phyloP scores from a whole-genome alignment of 2,329 filamentous ascomycete species.

The Exserohilum rostratum region DNA sequence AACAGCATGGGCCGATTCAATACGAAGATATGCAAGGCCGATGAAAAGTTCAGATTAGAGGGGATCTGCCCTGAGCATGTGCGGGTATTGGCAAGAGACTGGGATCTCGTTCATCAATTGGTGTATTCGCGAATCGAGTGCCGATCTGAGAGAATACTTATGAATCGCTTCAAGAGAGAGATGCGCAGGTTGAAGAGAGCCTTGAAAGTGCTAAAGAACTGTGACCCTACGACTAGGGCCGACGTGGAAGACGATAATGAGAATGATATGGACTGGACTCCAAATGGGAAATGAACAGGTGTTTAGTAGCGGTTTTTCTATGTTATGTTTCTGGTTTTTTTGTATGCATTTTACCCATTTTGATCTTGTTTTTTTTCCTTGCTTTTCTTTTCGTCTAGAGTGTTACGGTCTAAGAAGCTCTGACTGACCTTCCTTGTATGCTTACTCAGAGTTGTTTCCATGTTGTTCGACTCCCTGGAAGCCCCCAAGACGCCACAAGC shows the following conservation, averaged over 20 bases:
- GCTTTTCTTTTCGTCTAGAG: neutral
- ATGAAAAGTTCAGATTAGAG: neutral
- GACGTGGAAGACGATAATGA: neutral
- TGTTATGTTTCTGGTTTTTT: neutral
- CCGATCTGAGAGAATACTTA: neutral
- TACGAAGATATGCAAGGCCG: neutral
- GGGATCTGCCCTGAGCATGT: neutral
- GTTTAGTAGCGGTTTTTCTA: neutral
- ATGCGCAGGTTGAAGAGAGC: neutral
- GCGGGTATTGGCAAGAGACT: neutral
- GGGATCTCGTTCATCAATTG: neutral
- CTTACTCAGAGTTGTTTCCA: no score
- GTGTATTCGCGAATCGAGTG: neutral
- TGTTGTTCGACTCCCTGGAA: no score
- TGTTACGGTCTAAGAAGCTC: no score
- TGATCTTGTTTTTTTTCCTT: no score
- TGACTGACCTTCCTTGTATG: no score
- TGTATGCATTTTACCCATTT: neutral
- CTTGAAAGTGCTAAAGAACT: neutral
- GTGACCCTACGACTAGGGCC: neutral
- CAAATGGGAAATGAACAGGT: neutral
- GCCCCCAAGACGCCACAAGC: no score
- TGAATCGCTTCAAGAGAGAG: neutral
- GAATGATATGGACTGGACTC: neutral
- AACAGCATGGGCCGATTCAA: neutral